Conservation (phyloP, 1,284 basidiomycete species). For the Cutaneotrichosporon cavernicola region DNA sequence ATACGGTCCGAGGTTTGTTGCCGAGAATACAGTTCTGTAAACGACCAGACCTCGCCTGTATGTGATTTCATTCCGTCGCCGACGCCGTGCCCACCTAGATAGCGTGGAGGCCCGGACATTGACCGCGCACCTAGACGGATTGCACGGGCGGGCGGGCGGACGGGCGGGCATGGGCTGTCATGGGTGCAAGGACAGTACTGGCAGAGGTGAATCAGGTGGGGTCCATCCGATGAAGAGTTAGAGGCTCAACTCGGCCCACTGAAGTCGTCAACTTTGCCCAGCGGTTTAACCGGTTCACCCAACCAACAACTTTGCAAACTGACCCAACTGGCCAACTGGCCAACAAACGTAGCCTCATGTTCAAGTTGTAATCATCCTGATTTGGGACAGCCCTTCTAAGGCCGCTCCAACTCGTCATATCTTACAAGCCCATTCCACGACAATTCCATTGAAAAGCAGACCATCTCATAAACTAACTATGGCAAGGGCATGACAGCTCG, state of each 20-base stretch:
- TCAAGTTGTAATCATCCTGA: too few species aligned
- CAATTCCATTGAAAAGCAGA: not conserved
- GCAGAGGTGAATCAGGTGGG: not conserved
- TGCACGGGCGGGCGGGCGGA: not conserved
- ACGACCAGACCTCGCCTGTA: not conserved
- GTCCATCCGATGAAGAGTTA: not conserved
- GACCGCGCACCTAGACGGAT: conserved; percentile 6
- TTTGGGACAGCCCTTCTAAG: not conserved
- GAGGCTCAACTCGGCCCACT: not conserved
- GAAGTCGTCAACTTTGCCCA: not conserved
- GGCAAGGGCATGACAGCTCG: not conserved
- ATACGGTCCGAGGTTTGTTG: conserved; percentile 6
- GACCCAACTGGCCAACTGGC: too few species aligned
- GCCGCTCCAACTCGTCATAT: not conserved
- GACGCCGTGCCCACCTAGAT: not conserved
- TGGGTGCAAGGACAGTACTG: not conserved
- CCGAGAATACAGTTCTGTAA: not conserved
- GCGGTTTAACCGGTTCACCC: not conserved
- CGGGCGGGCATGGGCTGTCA: too few species aligned
- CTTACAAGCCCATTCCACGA: not conserved
- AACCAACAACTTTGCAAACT: too few species aligned
- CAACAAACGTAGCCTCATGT: not conserved
- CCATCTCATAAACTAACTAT: not conserved
- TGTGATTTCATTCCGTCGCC: not conserved
- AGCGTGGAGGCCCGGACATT: not conserved